These are phyloP conservation scores for Aspergillus pseudoglaucus DNA, from an alignment of 2,329 filamentous ascomycete species.

Conservation along the genomic window DNA sequence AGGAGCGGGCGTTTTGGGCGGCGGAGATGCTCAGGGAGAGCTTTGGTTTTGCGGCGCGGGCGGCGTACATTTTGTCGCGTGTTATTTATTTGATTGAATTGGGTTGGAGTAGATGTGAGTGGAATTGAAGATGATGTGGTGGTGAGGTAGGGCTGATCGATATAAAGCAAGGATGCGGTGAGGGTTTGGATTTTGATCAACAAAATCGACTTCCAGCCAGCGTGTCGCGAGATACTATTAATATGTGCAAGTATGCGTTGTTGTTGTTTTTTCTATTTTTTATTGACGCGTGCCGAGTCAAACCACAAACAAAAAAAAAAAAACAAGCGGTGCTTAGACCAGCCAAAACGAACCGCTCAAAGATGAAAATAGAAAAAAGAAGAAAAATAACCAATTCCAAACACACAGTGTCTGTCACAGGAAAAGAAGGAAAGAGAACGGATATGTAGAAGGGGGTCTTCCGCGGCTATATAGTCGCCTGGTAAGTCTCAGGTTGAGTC, in stretches of 20 bases:
- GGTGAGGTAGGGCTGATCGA: constrained; percentile 1
- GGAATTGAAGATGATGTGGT: background rate
- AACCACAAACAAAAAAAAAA: constrained; percentile 16
- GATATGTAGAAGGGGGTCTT: constrained; percentile 7
- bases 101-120: constrained; percentile 2
- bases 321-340: constrained; percentile 32
- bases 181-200: constrained; percentile 27
- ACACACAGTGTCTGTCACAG: constrained; percentile 22
- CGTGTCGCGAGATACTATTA: constrained; percentile 21
- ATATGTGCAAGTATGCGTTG: background rate
- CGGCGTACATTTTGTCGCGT: constrained; percentile 32
- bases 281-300: constrained; percentile 15
- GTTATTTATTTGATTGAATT: no score
- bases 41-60: constrained; percentile 39
- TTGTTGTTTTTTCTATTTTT: background rate
- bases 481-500: background rate
- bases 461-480: constrained; percentile 30
- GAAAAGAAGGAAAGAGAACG: constrained; percentile 13
- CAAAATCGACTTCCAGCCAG: constrained; percentile 22
- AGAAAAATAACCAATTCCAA: constrained; percentile 25
- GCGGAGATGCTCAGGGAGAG: constrained; percentile 41
- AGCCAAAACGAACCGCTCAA: constrained; percentile 33
- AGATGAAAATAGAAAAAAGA: constrained; percentile 29
- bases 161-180: constrained; percentile 7
- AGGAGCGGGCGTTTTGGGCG: constrained; percentile 28